These are phyloP conservation scores for Cephaloascus fragrans DNA, from an alignment of 805 yeast species.

Conservation along the genomic window DNA sequence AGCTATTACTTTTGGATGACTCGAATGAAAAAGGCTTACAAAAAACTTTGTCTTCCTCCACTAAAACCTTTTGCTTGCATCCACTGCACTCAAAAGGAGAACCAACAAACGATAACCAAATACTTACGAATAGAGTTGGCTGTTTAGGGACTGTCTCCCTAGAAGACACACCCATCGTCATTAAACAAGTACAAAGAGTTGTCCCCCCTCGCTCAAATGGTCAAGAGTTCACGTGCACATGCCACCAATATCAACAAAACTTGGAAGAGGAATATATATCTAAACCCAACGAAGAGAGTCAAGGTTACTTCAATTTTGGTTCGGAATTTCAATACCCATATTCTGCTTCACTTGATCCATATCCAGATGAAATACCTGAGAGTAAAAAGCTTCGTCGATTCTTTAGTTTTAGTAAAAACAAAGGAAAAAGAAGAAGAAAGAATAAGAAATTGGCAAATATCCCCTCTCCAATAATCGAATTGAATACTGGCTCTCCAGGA, in stretches of 20 bases:
- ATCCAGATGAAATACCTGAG: background rate
- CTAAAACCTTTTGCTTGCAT: no score
- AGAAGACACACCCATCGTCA: no score
- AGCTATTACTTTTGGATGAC: no score
- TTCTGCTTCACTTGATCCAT: background rate
- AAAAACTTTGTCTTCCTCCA: no score
- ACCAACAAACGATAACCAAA: no score
- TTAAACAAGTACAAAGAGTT: no score
- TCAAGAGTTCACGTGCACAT: background rate
- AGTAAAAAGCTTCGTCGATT: background rate
- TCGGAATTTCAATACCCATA: background rate
- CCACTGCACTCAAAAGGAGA: no score
- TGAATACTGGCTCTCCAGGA: conserved; percentile 1
- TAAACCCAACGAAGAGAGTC: background rate
- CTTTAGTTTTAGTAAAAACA: background rate
- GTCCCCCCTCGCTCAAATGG: background rate
- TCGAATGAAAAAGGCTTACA: no score
- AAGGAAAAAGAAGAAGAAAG: background rate
- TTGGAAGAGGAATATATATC: background rate
- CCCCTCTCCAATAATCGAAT: conserved; percentile 4
- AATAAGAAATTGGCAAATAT: background rate
- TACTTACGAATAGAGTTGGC: no score
- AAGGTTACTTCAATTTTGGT: no score
- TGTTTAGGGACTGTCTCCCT: no score
- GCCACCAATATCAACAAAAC: background rate